phyloP scores from a whole-genome alignment of 176 grass and related monocot species.

The Thalia dealbata region DNA sequence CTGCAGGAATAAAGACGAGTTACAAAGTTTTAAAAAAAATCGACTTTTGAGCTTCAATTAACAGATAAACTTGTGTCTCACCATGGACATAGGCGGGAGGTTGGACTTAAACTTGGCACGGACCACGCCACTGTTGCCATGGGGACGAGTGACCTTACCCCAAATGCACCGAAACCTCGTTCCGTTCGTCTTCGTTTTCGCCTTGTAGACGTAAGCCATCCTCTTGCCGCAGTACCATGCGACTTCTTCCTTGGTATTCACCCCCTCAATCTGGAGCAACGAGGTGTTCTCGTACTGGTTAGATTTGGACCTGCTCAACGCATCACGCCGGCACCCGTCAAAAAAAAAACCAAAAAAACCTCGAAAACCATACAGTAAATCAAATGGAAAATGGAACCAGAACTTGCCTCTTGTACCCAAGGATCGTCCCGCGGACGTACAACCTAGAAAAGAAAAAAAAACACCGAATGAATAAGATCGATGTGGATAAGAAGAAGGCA shows the following conservation, averaged over 20 bases:
- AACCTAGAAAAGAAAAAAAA: background rate
- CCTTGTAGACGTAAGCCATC: conserved; percentile 11
- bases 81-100: conserved; percentile 9
- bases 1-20: background rate
- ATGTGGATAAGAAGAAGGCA: background rate
- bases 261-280: conserved; percentile 9
- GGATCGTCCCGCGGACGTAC: conserved; percentile 7
- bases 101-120: conserved; percentile 12
- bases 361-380: background rate
- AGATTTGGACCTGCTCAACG: conserved; percentile 6
- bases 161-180: conserved; percentile 9
- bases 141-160: conserved; percentile 7
- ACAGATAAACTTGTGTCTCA: background rate
- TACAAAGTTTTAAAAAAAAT: background rate
- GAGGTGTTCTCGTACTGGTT: conserved; percentile 11
- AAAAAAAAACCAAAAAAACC: background rate
- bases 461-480: background rate
- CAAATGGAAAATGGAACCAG: background rate
- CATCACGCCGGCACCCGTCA: background rate
- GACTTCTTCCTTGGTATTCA: conserved; percentile 12
- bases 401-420: conserved; percentile 9
- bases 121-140: conserved; percentile 4
- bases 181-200: conserved; percentile 2
- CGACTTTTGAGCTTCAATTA: background rate
- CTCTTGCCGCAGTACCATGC: conserved; percentile 13